phyloP scores from a whole-genome alignment of 108 stramenopile species.

The Skeletonema tropicum region DNA sequence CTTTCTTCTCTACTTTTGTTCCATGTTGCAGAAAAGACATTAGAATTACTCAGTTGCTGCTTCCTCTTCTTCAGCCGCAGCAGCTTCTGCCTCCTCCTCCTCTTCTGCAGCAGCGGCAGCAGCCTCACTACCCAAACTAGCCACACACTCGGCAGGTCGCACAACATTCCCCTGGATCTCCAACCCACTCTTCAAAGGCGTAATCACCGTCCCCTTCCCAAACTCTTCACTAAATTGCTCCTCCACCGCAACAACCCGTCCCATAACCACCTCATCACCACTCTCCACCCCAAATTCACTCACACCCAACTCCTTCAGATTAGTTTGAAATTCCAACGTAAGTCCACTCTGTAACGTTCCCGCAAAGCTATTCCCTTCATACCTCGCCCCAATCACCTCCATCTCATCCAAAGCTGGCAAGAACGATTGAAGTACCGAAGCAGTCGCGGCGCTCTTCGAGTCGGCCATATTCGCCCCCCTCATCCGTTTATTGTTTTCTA shows the following conservation, averaged over 20 bases:
- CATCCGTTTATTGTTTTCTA: conserved; percentile 77
- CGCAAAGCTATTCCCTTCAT: conserved; percentile 66
- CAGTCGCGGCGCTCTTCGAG: conserved; percentile 53
- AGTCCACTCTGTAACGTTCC: conserved; percentile 52
- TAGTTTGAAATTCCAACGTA: conserved; percentile 36
- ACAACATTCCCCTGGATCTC: conserved; percentile 79
- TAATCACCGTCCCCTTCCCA: conserved; percentile 60
- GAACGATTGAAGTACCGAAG: conserved; percentile 59
- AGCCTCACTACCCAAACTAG: conserved; percentile 55
- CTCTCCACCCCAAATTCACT: conserved; percentile 44
- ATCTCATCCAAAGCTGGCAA: conserved; percentile 71
- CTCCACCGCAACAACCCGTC: conserved; percentile 56
- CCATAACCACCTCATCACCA: conserved; percentile 55
- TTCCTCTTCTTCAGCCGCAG: not conserved
- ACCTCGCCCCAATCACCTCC: conserved; percentile 47
- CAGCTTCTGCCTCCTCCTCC: not conserved
- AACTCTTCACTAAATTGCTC: conserved; percentile 58
- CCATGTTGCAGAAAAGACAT: not conserved
- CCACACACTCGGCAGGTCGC: conserved; percentile 65
- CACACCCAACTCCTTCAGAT: conserved; percentile 68
- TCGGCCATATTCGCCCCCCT: conserved; percentile 61
- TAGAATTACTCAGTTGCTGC: not conserved
- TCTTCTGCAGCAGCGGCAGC: not conserved
- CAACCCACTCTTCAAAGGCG: conserved; percentile 54
- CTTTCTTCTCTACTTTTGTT: not conserved